Conservation (phyloP, 1,284 basidiomycete species). For the Ceratobasidium sp. region DNA sequence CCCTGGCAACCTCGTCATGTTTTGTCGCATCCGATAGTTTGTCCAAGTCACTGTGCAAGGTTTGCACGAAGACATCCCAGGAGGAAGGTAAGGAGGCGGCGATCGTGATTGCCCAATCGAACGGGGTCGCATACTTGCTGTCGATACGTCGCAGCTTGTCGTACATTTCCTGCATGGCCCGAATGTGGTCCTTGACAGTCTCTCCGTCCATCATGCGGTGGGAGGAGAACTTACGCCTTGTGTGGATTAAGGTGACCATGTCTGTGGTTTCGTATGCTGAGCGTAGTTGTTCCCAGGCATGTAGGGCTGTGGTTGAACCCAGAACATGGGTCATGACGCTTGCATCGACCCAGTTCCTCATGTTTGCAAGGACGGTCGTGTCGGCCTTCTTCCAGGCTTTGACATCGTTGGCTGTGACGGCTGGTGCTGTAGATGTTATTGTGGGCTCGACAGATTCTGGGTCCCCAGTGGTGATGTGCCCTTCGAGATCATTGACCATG, state of each 20-base stretch:
- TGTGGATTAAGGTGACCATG: neutral
- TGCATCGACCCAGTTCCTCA: neutral
- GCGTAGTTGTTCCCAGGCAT: neutral
- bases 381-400: no score
- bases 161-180: neutral
- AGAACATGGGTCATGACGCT: neutral
- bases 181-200: neutral
- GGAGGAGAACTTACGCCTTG: neutral
- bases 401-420: no score
- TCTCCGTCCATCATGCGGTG: neutral
- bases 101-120: neutral
- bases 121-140: neutral
- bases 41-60: neutral
- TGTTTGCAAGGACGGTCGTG: neutral
- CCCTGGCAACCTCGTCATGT: neutral
- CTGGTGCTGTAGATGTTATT: no score
- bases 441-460: no score
- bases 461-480: no score
- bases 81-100: neutral
- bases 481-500: no score
- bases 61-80: slow-evolving; percentile 1
- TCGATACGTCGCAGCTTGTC: neutral
- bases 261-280: neutral
- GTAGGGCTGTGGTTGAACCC: neutral
- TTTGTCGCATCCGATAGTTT: neutral